These are phyloP conservation scores for Helicocarpus griseus DNA, from an alignment of 2,329 filamentous ascomycete genomes.

Conservation along the genomic window DNA sequence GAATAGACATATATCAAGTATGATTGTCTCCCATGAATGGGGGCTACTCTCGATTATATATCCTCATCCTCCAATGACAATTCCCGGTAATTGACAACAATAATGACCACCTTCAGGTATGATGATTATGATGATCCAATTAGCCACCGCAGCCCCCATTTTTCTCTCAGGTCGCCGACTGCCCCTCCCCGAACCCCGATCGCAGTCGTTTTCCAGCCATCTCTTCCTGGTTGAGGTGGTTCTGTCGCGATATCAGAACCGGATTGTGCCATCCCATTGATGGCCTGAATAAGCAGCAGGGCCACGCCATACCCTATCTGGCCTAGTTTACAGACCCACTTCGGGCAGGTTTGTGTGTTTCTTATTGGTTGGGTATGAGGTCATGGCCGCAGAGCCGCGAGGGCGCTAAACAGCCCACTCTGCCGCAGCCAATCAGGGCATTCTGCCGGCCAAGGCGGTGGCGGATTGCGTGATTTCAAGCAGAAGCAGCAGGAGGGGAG, in stretches of 20 bases:
- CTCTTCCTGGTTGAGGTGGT: not conserved
- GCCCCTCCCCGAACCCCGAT: too few species aligned
- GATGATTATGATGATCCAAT: too few species aligned
- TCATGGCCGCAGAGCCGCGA: constrained; percentile 5
- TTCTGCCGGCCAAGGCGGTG: constrained; percentile 22
- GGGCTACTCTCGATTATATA: too few species aligned
- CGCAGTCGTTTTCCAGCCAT: not conserved
- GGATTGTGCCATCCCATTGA: not conserved
- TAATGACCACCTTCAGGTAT: too few species aligned
- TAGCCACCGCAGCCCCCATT: too few species aligned
- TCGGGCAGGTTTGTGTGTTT: not conserved
- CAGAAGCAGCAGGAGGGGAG: constrained; percentile 10
- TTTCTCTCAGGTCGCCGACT: too few species aligned
- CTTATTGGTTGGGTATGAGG: constrained; percentile 3
- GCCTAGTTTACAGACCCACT: not conserved
- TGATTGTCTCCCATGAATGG: too few species aligned
- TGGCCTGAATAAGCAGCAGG: not conserved
- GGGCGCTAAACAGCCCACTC: constrained; percentile 20
- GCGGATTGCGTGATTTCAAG: constrained; percentile 28
- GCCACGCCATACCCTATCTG: not conserved
- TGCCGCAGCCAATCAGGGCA: constrained; percentile 17
- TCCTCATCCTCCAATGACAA: too few species aligned
- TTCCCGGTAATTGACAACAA: too few species aligned
- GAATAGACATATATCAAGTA: too few species aligned
- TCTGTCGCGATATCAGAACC: not conserved